Evolutionary conservation across 441 rosid genomes (phyloP).

Genomic region (Kokia cookei): DNA sequence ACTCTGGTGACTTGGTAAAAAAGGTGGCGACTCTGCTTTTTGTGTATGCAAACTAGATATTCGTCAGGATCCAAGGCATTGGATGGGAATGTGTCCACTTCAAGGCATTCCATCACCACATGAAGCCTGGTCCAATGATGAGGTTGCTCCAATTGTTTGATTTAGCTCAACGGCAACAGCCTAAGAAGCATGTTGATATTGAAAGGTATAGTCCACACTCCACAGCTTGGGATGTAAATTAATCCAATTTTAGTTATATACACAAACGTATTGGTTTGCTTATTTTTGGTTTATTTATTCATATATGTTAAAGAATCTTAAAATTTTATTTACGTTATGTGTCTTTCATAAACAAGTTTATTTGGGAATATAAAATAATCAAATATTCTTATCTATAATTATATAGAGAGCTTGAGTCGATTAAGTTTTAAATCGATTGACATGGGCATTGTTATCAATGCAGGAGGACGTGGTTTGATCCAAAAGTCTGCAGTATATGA

Average conservation of each 20-base stretch:
- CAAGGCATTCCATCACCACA: slow-evolving; percentile 54
- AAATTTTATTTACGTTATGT: neutral
- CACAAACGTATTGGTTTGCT: neutral
- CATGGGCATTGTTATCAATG: no score
- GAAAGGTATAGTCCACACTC: slow-evolving; percentile 34
- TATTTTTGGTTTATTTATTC: neutral
- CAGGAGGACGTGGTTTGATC: neutral
- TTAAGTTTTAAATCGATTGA: no score
- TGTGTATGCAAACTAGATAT: slow-evolving; percentile 72
- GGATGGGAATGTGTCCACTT: slow-evolving; percentile 95
- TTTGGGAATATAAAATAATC: no score
- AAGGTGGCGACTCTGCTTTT: slow-evolving; percentile 76
- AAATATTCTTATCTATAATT: no score
- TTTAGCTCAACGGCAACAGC: slow-evolving; percentile 53
- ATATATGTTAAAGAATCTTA: neutral
- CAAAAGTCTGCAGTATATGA: neutral
- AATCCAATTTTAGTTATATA: neutral
- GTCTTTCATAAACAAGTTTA: no score
- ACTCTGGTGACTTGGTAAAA: neutral
- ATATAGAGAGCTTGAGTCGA: no score
- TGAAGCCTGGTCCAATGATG: slow-evolving; percentile 30
- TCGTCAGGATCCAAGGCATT: slow-evolving; percentile 68
- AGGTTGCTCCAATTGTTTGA: slow-evolving; percentile 38
- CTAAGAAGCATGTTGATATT: slow-evolving; percentile 73
- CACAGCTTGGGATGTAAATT: neutral